Evolutionary conservation across 225 moss, liverwort and hornwort genomes (phyloP).

Genomic region (Pseudisothecium myosuroides): DNA sequence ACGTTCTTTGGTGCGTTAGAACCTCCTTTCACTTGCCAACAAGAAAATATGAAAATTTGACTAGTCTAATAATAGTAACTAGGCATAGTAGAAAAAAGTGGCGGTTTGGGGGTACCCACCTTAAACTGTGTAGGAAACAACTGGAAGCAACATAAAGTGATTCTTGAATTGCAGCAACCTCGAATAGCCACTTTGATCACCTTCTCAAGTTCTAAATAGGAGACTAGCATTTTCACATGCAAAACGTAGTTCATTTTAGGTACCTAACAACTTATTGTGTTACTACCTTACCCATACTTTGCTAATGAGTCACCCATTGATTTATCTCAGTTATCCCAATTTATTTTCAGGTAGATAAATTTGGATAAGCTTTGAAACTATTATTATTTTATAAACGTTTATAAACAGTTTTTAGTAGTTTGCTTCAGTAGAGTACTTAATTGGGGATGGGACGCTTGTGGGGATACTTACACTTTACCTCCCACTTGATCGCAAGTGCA

Average conservation of each 20-base stretch:
- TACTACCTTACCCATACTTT: neutral
- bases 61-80: too few relatives aligned
- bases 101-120: too few relatives aligned
- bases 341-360: neutral
- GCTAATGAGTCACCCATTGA: neutral
- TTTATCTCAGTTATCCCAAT: neutral
- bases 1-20: too few relatives aligned
- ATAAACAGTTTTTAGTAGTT: too few relatives aligned
- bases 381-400: too few relatives aligned
- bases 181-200: neutral
- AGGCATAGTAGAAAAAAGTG: too few relatives aligned
- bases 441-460: neutral
- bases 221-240: neutral
- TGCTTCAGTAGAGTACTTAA: too few relatives aligned
- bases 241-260: neutral
- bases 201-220: neutral
- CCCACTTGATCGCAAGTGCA: neutral
- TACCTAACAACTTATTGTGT: neutral
- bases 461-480: neutral
- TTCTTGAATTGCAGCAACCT: accelerated
- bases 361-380: neutral
- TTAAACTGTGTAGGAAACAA: too few relatives aligned
- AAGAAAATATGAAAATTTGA: too few relatives aligned
- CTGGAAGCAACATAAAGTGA: neutral
- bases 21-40: too few relatives aligned